These are phyloP conservation scores for Fusarium kyushuense DNA, from an alignment of 2,329 filamentous ascomycete genomes.

Conservation along the genomic window DNA sequence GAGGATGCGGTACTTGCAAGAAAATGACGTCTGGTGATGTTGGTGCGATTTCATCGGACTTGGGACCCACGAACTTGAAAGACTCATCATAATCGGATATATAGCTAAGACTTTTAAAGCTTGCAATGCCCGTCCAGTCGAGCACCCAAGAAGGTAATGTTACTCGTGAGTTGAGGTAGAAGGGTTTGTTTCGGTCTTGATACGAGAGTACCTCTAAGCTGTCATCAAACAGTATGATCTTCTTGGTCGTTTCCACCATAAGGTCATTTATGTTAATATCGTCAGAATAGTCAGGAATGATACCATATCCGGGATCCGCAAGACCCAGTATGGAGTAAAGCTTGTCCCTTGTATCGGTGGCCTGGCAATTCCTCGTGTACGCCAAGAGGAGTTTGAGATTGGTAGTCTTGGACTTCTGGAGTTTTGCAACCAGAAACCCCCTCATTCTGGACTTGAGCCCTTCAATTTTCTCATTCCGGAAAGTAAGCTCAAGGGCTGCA, in stretches of 20 bases:
- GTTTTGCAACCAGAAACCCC: neutral
- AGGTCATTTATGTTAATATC: neutral
- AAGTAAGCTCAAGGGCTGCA: too few relatives aligned
- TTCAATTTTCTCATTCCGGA: too few relatives aligned
- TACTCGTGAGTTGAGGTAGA: fast-evolving
- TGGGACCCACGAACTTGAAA: too few relatives aligned
- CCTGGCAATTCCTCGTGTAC: fast-evolving
- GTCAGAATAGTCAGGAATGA: neutral
- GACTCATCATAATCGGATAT: too few relatives aligned
- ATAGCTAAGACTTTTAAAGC: too few relatives aligned
- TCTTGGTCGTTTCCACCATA: neutral
- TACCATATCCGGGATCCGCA: neutral
- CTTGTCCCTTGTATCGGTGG: slow-evolving; percentile 2
- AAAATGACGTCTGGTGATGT: neutral
- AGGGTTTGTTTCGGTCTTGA: fast-evolving
- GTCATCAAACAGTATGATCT: neutral
- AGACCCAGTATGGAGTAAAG: slow-evolving; percentile 13
- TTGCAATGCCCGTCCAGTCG: neutral
- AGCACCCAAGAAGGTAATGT: slow-evolving; percentile 8
- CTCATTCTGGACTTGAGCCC: neutral
- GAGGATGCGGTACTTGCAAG: neutral
- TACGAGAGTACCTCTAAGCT: neutral
- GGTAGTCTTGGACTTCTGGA: fast-evolving
- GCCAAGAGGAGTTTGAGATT: neutral
- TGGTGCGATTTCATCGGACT: too few relatives aligned